phyloP scores from a whole-genome alignment of 2,329 filamentous ascomycete genomes.

The Penicillium janthinellum region DNA sequence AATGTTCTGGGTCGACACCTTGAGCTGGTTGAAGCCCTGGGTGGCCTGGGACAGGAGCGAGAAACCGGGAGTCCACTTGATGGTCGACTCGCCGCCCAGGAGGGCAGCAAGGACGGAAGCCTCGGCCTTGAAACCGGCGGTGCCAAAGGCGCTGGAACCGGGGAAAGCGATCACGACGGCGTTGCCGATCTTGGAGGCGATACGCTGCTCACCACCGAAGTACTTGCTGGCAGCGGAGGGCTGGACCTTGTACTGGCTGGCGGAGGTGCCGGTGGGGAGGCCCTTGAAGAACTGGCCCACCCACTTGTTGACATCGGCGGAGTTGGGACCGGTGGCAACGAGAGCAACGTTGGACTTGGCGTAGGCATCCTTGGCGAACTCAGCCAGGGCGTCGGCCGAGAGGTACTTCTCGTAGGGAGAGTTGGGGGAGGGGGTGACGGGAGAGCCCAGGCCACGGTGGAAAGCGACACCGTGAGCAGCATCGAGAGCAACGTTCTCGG shows the following conservation, averaged over 20 bases:
- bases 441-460: constrained; percentile 85
- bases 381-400: constrained; percentile 70
- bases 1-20: constrained; percentile 72
- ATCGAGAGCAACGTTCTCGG: constrained; percentile 75
- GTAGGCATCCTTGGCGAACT: constrained; percentile 78
- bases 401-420: constrained; percentile 75
- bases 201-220: constrained; percentile 92
- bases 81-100: constrained; percentile 83
- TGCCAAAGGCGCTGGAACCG: constrained; percentile 73
- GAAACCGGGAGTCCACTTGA: constrained; percentile 97
- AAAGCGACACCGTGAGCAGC: constrained; percentile 84
- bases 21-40: constrained; percentile 65
- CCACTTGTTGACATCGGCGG: constrained; percentile 81
- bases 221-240: constrained; percentile 74
- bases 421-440: constrained; percentile 71
- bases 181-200: constrained; percentile 74
- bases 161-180: constrained; percentile 89
- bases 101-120: constrained; percentile 83
- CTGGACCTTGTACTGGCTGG: constrained; percentile 56
- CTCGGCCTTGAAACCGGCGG: constrained; percentile 81
- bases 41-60: constrained; percentile 82
- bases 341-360: constrained; percentile 88
- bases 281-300: constrained; percentile 87
- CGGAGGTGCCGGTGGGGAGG: constrained; percentile 56
- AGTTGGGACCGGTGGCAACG: constrained; percentile 82